Base-by-base conservation (phyloP, 2,329 filamentous ascomycete species). In the Stylonectria norvegica region DNA sequence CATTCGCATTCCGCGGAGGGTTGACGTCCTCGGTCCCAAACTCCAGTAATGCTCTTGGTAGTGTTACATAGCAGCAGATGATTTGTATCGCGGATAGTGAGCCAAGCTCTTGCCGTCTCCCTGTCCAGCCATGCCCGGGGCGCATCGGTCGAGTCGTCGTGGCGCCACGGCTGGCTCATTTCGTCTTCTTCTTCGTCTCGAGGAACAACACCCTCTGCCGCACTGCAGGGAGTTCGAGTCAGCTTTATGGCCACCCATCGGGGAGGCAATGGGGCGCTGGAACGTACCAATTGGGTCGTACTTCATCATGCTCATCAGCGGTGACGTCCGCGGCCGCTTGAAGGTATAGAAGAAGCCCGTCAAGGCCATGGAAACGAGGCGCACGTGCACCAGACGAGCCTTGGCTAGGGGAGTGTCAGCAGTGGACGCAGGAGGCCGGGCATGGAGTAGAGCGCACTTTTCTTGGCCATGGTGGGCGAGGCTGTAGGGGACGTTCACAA, bases 341-440 rank as follows among this genome's bases (percentile, higher is more conserved):
- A 95, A 82, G 38, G 89, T 94, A 68, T 91, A 90, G 76, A 91
- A 98, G 78, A 89, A 98, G 60, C 93, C 93, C 18, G 93, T 98
- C 85, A 95, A 85, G 64, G 93, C 93, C 93, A 98, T 98, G 50
- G 89, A 95, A 65, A 98, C 75, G 54, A 98, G 85, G 64, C 93
- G 90, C 66, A 96, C 91, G 63, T 87, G 80, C 64, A 98, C 84
- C 53, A 91, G 85, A 65, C 94, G 89, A 62, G 90, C 87, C 76
- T 97, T 97, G 47, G 76, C 89, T 94, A 64, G 27, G 18, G 29
- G 27, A 5, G 17, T n/a, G 20, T 11, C 17, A 38, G 20, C 2
- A 5, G n/a, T 18, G 16, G 5, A 12, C 11, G 6, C n/a, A 32
- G n/a, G 14, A 32, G 29, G 16, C 10, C 6, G 28, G 28, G 30